These are phyloP conservation scores for Boletus sensibilis DNA, from an alignment of 768 basidiomycete species.

Conservation along the genomic window DNA sequence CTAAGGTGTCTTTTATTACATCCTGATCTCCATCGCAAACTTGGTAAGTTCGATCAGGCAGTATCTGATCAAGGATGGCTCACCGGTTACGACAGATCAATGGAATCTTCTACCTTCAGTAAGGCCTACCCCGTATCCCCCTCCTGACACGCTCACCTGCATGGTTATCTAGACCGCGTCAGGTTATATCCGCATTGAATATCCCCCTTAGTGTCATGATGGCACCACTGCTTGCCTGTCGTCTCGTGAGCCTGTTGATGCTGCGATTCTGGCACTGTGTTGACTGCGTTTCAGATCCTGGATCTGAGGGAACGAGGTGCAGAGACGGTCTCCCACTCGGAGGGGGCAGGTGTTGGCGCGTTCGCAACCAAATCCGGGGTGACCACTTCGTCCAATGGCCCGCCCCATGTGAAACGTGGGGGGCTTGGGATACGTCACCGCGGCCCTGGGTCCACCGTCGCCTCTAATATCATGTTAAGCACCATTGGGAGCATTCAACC, in stretches of 20 bases:
- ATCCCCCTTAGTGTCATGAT: conserved; percentile 86
- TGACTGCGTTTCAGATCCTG: conserved; percentile 55
- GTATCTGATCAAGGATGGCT: conserved; percentile 1
- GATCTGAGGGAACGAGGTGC: conserved; percentile 82
- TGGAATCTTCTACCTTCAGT: conserved; percentile 87
- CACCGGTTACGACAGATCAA: conserved; percentile 48
- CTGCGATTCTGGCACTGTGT: not conserved
- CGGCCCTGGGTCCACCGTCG: conserved; percentile 50
- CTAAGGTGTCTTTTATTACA: conserved; percentile 75
- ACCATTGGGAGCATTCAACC: conserved; percentile 62
- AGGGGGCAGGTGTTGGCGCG: conserved; percentile 64
- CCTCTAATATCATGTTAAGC: conserved; percentile 62
- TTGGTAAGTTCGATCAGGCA: conserved; percentile 39
- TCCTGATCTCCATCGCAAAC: conserved; percentile 85
- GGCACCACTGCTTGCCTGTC: conserved; percentile 75
- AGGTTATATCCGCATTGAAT: conserved; percentile 79
- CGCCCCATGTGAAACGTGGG: conserved; percentile 23
- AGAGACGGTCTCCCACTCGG: conserved; percentile 73
- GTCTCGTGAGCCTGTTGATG: conserved; percentile 49
- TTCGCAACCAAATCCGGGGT: conserved; percentile 62
- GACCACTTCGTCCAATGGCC: conserved; percentile 24
- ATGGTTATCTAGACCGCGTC: conserved; percentile 56
- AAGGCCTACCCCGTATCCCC: conserved; percentile 21
- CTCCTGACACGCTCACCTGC: conserved; percentile 7
- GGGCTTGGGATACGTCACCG: conserved; percentile 49